Conservation (phyloP, 1,284 basidiomycete species). For the Cutaneotrichosporon dermatis region DNA sequence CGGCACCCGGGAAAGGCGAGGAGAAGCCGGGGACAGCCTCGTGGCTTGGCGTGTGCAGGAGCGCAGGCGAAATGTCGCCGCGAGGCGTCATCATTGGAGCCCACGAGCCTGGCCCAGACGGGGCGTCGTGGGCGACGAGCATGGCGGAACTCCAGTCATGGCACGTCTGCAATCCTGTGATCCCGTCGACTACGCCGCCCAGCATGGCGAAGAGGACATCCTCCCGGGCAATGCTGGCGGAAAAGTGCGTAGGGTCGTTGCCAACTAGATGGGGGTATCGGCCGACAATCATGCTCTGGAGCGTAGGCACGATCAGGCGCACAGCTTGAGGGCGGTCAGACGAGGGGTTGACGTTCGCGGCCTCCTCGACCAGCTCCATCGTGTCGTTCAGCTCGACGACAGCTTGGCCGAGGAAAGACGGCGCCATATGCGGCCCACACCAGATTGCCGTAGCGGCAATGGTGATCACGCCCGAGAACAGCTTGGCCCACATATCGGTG, state of each 20-base stretch:
- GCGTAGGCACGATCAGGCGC: constrained; percentile 32
- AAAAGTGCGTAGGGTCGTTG: constrained; percentile 10
- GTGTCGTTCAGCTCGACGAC: constrained; percentile 36
- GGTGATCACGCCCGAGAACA: constrained; percentile 40
- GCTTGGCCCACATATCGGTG: constrained; percentile 43
- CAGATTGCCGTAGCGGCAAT: constrained; percentile 42
- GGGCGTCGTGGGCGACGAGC: too few species aligned
- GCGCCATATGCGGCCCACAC: constrained; percentile 35
- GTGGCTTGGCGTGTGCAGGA: neutral
- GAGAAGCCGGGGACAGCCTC: neutral
- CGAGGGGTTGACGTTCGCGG: constrained; percentile 13
- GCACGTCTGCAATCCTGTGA: neutral
- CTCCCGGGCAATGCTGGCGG: constrained; percentile 28
- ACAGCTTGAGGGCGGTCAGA: constrained; percentile 15
- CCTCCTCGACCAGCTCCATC: constrained; percentile 33
- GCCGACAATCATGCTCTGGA: constrained; percentile 32
- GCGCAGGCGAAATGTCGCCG: neutral
- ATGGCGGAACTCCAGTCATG: neutral
- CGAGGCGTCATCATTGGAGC: neutral
- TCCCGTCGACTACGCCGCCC: constrained; percentile 22
- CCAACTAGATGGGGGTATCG: constrained; percentile 37
- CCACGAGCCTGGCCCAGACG: neutral
- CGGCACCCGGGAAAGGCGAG: neutral
- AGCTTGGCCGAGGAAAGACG: constrained; percentile 28
- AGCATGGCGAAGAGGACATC: constrained; percentile 44